These are phyloP conservation scores for Chrysanthemum seticuspe DNA, from an alignment of 129 eudicot genomes.

Conservation along the genomic window DNA sequence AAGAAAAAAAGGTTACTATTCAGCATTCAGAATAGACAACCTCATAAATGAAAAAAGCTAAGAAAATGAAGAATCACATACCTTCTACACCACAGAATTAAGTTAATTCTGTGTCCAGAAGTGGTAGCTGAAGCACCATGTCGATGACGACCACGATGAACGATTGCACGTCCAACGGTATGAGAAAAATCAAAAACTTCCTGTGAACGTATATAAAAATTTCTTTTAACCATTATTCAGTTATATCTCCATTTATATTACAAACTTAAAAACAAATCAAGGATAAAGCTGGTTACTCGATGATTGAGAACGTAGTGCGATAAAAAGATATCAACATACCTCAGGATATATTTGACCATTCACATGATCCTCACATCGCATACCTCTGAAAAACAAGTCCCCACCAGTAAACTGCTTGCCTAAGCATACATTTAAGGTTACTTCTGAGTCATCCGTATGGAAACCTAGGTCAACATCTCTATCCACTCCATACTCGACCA, in stretches of 20 bases:
- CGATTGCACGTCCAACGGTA: constrained; percentile 73
- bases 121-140: constrained; percentile 98
- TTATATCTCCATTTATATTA: no score
- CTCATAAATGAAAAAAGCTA: neutral
- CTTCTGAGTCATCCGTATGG: constrained; percentile 96
- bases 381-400: constrained; percentile 86
- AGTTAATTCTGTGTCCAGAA: constrained; percentile 71
- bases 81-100: constrained; percentile 96
- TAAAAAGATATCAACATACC: constrained; percentile 44
- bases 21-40: neutral
- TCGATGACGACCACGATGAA: constrained; percentile 98
- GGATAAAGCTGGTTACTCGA: neutral
- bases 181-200: constrained; percentile 76
- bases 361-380: constrained; percentile 93
- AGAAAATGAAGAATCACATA: constrained; percentile 7
- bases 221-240: no score
- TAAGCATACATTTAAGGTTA: constrained; percentile 83
- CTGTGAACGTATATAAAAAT: constrained; percentile 29
- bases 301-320: neutral
- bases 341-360: constrained; percentile 68
- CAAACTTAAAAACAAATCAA: neutral
- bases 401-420: constrained; percentile 92
- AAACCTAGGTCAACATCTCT: constrained; percentile 90
- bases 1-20: constrained; percentile 9
- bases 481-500: constrained; percentile 88